Conservation (phyloP, 1,139 yeast genomes). For the Yamadazyma spencermartinsiae region DNA sequence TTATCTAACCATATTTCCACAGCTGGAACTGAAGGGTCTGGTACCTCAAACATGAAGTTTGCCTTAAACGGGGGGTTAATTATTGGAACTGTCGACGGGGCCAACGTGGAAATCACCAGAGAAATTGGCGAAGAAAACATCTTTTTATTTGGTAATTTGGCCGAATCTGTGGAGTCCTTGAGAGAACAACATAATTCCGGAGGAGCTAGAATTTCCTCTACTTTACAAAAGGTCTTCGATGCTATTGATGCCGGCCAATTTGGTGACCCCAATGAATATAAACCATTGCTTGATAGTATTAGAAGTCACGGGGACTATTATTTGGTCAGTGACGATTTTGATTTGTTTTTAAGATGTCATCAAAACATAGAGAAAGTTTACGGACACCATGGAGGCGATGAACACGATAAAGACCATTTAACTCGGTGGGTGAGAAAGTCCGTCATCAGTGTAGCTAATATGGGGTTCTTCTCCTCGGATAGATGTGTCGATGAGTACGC, state of each 20-base stretch:
- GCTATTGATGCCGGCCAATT: constrained; percentile 69
- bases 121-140: constrained; percentile 93
- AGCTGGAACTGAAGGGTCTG: constrained; percentile 97
- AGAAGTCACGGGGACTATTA: constrained; percentile 79
- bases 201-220: constrained; percentile 54
- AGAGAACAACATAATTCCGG: constrained; percentile 73
- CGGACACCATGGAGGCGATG: constrained; percentile 47
- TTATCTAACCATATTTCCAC: constrained; percentile 95
- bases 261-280: constrained; percentile 70
- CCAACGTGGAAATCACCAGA: constrained; percentile 91
- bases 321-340: constrained; percentile 86
- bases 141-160: constrained; percentile 85
- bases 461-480: constrained; percentile 92
- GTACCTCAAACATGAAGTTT: constrained; percentile 95
- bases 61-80: constrained; percentile 92
- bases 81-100: constrained; percentile 96
- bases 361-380: constrained; percentile 71
- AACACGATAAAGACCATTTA: constrained; percentile 51
- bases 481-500: constrained; percentile 93
- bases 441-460: constrained; percentile 80
- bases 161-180: constrained; percentile 85
- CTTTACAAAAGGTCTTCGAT: constrained; percentile 62
- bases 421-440: constrained; percentile 76
- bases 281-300: constrained; percentile 67
- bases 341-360: constrained; percentile 81